Evolutionary conservation across 1,139 yeast genomes (phyloP).

Genomic region (Komagataea norvegica): DNA sequence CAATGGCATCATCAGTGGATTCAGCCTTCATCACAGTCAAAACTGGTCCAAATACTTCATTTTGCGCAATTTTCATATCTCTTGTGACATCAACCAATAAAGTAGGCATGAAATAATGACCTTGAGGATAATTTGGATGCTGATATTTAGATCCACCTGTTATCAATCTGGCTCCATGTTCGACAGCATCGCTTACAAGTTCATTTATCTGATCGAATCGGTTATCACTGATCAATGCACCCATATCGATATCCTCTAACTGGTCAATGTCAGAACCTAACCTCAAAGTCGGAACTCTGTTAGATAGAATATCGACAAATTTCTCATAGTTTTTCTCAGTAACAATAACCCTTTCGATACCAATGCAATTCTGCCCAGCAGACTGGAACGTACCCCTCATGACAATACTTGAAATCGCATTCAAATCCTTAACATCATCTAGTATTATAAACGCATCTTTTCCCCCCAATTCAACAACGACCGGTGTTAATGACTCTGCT

Average conservation of each 20-base stretch:
- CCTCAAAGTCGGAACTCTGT: constrained; percentile 58
- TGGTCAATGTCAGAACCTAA: constrained; percentile 91
- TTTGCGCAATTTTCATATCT: constrained; percentile 73
- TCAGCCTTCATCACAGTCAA: constrained; percentile 72
- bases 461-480: constrained; percentile 94
- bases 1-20: constrained; percentile 61
- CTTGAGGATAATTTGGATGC: constrained; percentile 93
- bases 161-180: constrained; percentile 72
- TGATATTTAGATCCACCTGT: constrained; percentile 73
- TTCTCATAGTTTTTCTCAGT: constrained; percentile 59
- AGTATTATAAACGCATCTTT: constrained; percentile 86
- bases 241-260: constrained; percentile 87
- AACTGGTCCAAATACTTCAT: constrained; percentile 93
- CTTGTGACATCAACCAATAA: constrained; percentile 74
- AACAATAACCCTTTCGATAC: constrained; percentile 89
- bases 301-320: constrained; percentile 50
- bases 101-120: constrained; percentile 90
- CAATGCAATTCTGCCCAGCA: constrained; percentile 96
- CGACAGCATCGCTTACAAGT: constrained; percentile 68
- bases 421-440: constrained; percentile 58
- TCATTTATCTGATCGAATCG: constrained; percentile 64
- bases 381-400: constrained; percentile 96
- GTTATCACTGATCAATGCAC: constrained; percentile 83
- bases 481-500: constrained; percentile 78
- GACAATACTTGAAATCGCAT: constrained; percentile 69